phyloP scores from a whole-genome alignment of 441 rosid species.

The Codiaeum variegatum region DNA sequence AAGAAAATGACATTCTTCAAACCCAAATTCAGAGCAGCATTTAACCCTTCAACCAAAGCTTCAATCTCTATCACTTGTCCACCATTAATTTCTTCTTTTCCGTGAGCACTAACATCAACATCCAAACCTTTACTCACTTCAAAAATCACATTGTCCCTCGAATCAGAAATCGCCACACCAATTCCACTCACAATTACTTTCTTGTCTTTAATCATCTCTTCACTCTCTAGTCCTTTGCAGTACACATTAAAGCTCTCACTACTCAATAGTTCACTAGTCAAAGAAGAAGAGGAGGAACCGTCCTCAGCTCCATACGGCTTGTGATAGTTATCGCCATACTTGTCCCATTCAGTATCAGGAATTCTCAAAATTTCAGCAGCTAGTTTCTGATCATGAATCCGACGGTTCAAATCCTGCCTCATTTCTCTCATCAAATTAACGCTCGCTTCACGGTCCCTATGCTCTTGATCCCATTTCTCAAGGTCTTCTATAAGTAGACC shows the following conservation, averaged over 20 bases:
- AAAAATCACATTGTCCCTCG: constrained; percentile 20
- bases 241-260: constrained; percentile 19
- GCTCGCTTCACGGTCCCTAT: not conserved
- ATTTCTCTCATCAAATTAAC: constrained; percentile 5
- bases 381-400: constrained; percentile 61
- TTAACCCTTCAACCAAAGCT: constrained; percentile 25
- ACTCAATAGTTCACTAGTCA: not conserved
- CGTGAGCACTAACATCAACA: not conserved
- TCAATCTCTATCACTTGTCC: not conserved
- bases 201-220: constrained; percentile 18
- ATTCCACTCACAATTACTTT: constrained; percentile 17
- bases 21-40: constrained; percentile 18
- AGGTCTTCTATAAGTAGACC: constrained; percentile 8
- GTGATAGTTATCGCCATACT: constrained; percentile 42
- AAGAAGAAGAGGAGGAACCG: not conserved
- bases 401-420: constrained; percentile 45
- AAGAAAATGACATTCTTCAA: constrained; percentile 11
- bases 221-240: constrained; percentile 24
- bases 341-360: constrained; percentile 52
- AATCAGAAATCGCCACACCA: constrained; percentile 30
- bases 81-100: not conserved
- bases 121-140: constrained; percentile 17
- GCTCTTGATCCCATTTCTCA: constrained; percentile 12
- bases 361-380: constrained; percentile 37
- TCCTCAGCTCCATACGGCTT: constrained; percentile 34